Percentiles rank a stretch among this genome's conserved stretches.
phyloP scores from a whole-genome alignment of 2,329 filamentous ascomycete species.

The Dactylonectria estremocensis region DNA sequence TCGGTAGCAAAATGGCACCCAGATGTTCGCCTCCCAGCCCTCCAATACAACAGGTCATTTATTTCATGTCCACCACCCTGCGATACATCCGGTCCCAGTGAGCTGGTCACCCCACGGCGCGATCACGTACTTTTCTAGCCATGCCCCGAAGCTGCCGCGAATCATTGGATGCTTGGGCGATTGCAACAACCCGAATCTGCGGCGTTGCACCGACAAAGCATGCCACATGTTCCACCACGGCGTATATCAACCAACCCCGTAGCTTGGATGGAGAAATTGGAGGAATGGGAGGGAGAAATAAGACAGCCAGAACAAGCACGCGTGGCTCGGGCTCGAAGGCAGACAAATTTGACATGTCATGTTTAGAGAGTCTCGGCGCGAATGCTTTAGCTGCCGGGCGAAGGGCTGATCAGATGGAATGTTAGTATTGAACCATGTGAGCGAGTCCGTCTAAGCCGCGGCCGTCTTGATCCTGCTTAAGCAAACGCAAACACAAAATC shows the following conservation, averaged over 20 bases:
- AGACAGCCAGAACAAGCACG: conserved; percentile 8
- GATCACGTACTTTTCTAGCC: conserved; percentile 32
- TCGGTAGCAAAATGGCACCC: not conserved
- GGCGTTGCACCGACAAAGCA: conserved; percentile 23
- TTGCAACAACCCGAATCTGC: conserved; percentile 35
- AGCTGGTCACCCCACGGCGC: conserved; percentile 32
- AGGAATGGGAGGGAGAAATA: conserved; percentile 18
- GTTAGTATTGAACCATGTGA: conserved; percentile 19
- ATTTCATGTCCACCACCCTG: conserved; percentile 16
- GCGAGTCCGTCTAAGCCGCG: conserved; percentile 4
- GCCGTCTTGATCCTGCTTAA: conserved; percentile 11
- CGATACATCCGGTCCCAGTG: conserved; percentile 25
- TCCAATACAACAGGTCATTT: not conserved
- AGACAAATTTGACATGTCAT: conserved; percentile 4
- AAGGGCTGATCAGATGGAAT: not conserved
- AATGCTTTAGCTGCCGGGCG: not conserved
- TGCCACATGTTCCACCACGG: conserved; percentile 26
- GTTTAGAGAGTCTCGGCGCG: not conserved
- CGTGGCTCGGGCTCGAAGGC: conserved; percentile 15
- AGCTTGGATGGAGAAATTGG: conserved; percentile 26
- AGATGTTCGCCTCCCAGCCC: not conserved
- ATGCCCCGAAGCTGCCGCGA: conserved; percentile 26
- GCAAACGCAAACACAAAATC: not conserved
- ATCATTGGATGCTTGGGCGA: conserved; percentile 39
- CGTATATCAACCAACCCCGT: conserved; percentile 10